Evolutionary conservation across 1,284 basidiomycete genomes (phyloP), one percentile per base, ranked within the genome.

Genomic region (Cutaneotrichosporon sp.): DNA sequence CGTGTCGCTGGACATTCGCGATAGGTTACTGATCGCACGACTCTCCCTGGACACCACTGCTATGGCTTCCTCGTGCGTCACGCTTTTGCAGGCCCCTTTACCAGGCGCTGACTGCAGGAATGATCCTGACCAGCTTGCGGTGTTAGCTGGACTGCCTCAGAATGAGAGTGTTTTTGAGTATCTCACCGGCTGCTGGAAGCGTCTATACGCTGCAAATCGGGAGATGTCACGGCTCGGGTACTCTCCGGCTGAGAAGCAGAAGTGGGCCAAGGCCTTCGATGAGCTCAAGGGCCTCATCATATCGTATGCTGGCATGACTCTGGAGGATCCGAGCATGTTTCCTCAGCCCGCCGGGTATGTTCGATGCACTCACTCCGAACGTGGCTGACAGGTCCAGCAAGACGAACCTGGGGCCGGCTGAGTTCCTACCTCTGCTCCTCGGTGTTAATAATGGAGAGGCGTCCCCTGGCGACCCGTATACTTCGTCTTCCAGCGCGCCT

Each of bases 311-410:
- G 93, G 93, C 8, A 80, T 97, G 53, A 87, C 84, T 14, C 77
- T 98, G 9, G 90, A 94, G 73, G 91, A 93, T 57, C 89, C 93
- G 0, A 70, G 71, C 39, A 93, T 97, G 87, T 97, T 99, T 62
- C 88, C 90, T 43, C 88, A 92, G 66, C 90, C 92, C 0, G 58
- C 74, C 54, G 81, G 81, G 84, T 88, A 72, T 27, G 84, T 79
- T 7, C 51, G 25, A 17, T 5, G 1, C n/a, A 26, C 46, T 27
- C 3, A 29, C n/a, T n/a, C n/a, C n/a, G n/a, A n/a, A n/a, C n/a
- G 24, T 16, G 17, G 22, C 44, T 57, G 26, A 57, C 20, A n/a
- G n/a, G 5, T 12, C 22, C n/a, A 32, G 22, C 38, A 87, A 86
- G 8, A 85, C 85, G 62, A 77, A 78, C 3, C 72, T 86, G 49